These are phyloP conservation scores for Mucor racemosus DNA, from an alignment of 371 early-diverging fungal species.

Conservation along the genomic window DNA sequence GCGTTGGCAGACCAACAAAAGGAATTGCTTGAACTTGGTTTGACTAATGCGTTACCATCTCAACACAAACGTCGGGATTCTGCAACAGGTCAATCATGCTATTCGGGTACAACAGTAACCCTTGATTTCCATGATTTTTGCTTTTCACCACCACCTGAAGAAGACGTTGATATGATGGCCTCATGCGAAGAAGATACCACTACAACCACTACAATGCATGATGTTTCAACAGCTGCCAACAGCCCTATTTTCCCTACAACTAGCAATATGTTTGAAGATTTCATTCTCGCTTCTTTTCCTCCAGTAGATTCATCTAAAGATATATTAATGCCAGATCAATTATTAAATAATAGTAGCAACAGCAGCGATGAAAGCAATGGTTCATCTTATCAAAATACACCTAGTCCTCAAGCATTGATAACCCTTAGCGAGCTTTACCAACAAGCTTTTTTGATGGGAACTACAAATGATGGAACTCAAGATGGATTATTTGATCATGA, in stretches of 20 bases:
- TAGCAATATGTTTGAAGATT: slow-evolving; percentile 18
- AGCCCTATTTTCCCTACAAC: slow-evolving; percentile 9
- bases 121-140: slow-evolving; percentile 54
- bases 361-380: slow-evolving; percentile 10
- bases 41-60: not conserved
- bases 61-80: slow-evolving; percentile 16
- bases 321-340: not conserved
- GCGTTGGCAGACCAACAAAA: slow-evolving; percentile 31
- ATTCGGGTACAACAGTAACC: slow-evolving; percentile 49
- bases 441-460: slow-evolving; percentile 19
- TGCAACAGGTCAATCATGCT: slow-evolving; percentile 23
- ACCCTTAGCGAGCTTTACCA: slow-evolving; percentile 27
- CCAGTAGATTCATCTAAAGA: not conserved
- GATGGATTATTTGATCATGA: not conserved
- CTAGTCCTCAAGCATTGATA: slow-evolving; percentile 28
- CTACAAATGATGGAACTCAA: not conserved
- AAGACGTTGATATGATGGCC: slow-evolving; percentile 15
- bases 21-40: slow-evolving; percentile 14
- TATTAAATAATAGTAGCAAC: slow-evolving; percentile 13
- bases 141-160: slow-evolving; percentile 45
- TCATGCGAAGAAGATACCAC: slow-evolving; percentile 19
- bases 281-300: slow-evolving; percentile 10
- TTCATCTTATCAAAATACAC: slow-evolving; percentile 23
- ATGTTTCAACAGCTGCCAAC: slow-evolving; percentile 13
- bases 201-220: slow-evolving; percentile 10